Conservation (phyloP, 2,329 filamentous ascomycete species). For the Epichloe elymi region DNA sequence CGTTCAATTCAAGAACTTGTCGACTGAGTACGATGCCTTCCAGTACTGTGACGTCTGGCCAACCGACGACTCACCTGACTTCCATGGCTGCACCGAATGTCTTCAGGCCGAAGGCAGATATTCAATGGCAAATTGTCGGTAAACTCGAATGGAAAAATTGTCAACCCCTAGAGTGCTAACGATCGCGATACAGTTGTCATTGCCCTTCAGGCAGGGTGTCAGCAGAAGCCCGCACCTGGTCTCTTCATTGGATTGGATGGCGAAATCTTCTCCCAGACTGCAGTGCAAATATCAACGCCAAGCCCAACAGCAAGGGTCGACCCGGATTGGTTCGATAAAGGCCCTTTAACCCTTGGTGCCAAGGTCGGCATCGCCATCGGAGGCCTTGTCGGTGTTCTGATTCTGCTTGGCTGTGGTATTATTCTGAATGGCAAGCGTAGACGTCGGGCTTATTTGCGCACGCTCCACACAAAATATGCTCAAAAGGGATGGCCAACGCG, state of each 20-base stretch:
- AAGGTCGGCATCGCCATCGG: constrained; percentile 47
- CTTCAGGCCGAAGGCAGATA: constrained; percentile 23
- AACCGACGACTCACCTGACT: constrained; percentile 22
- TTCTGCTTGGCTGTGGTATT: constrained; percentile 36
- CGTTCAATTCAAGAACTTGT: constrained; percentile 36
- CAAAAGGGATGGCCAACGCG: constrained; percentile 29
- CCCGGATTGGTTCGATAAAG: constrained; percentile 26
- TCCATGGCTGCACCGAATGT: constrained; percentile 32
- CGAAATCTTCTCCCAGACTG: constrained; percentile 33
- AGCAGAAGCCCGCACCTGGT: constrained; percentile 35
- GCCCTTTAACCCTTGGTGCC: constrained; percentile 37
- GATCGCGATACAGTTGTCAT: constrained; percentile 27
- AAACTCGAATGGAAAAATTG: background rate
- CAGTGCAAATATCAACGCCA: constrained; percentile 37
- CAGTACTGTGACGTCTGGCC: constrained; percentile 42
- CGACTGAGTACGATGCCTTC: constrained; percentile 29
- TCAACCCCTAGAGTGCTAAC: background rate
- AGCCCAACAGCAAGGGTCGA: constrained; percentile 26
- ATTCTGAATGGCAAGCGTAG: constrained; percentile 44
- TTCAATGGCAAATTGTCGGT: constrained; percentile 42
- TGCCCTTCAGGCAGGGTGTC: constrained; percentile 42
- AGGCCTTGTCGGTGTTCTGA: constrained; percentile 33
- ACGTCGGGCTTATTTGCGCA: constrained; percentile 36
- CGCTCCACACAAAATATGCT: constrained; percentile 28
- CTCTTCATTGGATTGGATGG: constrained; percentile 36